A percentile compares a stretch with the other conserved stretches of the same genome.
These are phyloP conservation scores for Sarcomyxa edulis DNA, from an alignment of 768 basidiomycete genomes.

Conservation along the genomic window DNA sequence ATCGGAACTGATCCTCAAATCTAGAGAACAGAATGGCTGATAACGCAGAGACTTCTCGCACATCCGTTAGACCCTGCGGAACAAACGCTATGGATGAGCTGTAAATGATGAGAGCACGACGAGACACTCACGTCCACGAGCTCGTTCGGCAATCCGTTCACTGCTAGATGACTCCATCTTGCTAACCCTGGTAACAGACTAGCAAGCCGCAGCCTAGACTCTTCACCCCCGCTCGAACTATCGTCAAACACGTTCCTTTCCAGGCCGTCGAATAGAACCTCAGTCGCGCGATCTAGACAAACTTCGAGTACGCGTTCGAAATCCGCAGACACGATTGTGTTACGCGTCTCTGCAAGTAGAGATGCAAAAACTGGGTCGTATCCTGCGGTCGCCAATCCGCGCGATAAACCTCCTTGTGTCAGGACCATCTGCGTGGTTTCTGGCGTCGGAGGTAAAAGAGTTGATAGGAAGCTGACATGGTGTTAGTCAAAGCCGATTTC, in stretches of 20 bases:
- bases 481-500: conserved; percentile 1
- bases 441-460: conserved; percentile 70
- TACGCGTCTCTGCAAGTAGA: conserved; percentile 67
- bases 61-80: conserved; percentile 50
- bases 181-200: conserved; percentile 77
- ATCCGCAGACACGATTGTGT: conserved; percentile 59
- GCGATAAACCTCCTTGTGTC: conserved; percentile 51
- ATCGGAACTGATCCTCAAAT: conserved; percentile 49
- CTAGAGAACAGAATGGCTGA: conserved; percentile 70
- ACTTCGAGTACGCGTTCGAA: conserved; percentile 66
- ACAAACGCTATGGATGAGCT: background rate
- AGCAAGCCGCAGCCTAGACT: conserved; percentile 63
- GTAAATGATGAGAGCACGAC: background rate
- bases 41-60: conserved; percentile 61
- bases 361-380: conserved; percentile 48
- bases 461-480: conserved; percentile 57
- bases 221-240: conserved; percentile 19
- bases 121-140: conserved; percentile 67
- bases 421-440: conserved; percentile 68
- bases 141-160: conserved; percentile 72
- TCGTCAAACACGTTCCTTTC: conserved; percentile 55
- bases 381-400: conserved; percentile 21
- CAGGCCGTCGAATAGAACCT: conserved; percentile 58
- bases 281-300: conserved; percentile 67
- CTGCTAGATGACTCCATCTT: conserved; percentile 66